phyloP scores from a whole-genome alignment of 164 flowering plant species.

The Liquidambar formosana region DNA sequence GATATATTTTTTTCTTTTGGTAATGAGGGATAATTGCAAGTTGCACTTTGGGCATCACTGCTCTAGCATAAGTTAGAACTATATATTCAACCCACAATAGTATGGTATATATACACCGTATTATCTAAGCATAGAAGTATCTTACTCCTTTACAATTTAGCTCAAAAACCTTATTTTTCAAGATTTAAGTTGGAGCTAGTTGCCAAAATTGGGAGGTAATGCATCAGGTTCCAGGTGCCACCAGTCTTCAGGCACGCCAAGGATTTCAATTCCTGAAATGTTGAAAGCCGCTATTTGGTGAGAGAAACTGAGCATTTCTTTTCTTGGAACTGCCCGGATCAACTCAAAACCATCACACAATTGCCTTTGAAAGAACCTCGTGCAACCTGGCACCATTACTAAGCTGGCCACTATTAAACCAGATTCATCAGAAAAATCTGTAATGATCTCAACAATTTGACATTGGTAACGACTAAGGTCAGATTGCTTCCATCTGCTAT shows the following conservation, averaged over 20 bases:
- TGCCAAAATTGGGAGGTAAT: conserved; percentile 27
- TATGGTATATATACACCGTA: too few relatives aligned
- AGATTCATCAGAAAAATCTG: conserved; percentile 29
- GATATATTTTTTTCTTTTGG: too few relatives aligned
- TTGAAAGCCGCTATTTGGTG: conserved; percentile 38
- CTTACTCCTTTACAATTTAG: too few relatives aligned
- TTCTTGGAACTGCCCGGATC: conserved; percentile 20
- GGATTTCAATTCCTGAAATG: conserved; percentile 33
- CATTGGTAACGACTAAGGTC: conserved; percentile 19
- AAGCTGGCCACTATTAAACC: conserved; percentile 27
- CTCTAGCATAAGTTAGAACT: too few relatives aligned
- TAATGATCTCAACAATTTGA: conserved; percentile 35
- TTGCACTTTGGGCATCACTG: too few relatives aligned
- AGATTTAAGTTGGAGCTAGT: not conserved
- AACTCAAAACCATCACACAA: conserved; percentile 34
- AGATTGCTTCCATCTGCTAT: conserved; percentile 34
- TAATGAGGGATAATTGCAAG: too few relatives aligned
- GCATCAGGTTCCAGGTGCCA: conserved; percentile 60
- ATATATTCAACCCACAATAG: too few relatives aligned
- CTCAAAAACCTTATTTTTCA: too few relatives aligned
- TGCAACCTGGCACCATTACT: conserved; percentile 32
- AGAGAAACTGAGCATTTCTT: conserved; percentile 45
- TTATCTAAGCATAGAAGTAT: too few relatives aligned
- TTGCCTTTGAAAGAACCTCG: conserved; percentile 41
- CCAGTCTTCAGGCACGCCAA: conserved; percentile 43